Percentiles rank a stretch among this genome's conserved stretches.
Conservation (phyloP, 2,329 filamentous ascomycete species). For the Pseudohalonectria lignicola region DNA sequence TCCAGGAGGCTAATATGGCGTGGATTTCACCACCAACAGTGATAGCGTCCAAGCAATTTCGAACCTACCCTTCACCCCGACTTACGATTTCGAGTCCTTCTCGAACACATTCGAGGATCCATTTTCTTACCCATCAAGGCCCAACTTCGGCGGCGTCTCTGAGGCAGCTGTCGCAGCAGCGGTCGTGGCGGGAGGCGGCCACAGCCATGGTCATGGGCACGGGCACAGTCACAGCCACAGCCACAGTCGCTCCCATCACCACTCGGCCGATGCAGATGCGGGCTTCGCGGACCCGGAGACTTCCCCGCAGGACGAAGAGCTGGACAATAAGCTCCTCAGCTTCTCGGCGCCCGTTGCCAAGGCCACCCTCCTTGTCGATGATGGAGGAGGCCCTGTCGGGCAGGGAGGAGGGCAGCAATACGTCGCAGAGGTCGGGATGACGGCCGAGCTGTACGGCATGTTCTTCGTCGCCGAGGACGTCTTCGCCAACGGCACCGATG, state of each 20-base stretch:
- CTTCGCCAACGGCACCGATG: slow-evolving; percentile 50
- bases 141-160: slow-evolving; percentile 29
- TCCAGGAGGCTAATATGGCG: too few relatives aligned
- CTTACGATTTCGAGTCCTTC: slow-evolving; percentile 51
- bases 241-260: slow-evolving; percentile 46
- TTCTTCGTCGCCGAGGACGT: slow-evolving; percentile 80
- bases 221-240: slow-evolving; percentile 16
- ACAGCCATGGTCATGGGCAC: slow-evolving; percentile 9
- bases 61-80: slow-evolving; percentile 41
- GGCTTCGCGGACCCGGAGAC: slow-evolving; percentile 49
- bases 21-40: too few relatives aligned
- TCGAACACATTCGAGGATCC: slow-evolving; percentile 55
- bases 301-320: slow-evolving; percentile 36
- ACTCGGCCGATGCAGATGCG: slow-evolving; percentile 52
- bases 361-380: slow-evolving; percentile 53
- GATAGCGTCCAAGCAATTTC: slow-evolving; percentile 31
- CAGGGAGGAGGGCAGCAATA: too few relatives aligned
- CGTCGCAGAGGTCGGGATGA: slow-evolving; percentile 53
- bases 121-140: slow-evolving; percentile 44
- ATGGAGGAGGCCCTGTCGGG: too few relatives aligned
- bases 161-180: not conserved
- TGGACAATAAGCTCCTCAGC: slow-evolving; percentile 62
- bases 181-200: not conserved
- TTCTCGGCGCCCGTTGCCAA: slow-evolving; percentile 56
- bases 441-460: slow-evolving; percentile 75